Base-by-base conservation (phyloP, 2,329 filamentous ascomycete species). In the Claviceps humidiphila region DNA sequence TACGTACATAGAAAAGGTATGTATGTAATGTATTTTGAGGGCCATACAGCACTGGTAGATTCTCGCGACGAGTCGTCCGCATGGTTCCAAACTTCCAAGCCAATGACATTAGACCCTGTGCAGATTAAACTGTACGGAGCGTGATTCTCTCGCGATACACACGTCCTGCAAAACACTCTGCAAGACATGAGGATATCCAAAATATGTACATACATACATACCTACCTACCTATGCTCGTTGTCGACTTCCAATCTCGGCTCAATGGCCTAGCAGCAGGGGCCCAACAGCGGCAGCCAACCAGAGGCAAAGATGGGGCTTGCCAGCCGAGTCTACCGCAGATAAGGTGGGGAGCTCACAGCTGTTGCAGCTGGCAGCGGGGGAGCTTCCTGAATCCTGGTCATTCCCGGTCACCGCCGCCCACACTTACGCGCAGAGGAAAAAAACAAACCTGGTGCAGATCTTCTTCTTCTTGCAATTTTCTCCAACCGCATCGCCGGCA, bases 231-330 rank as follows among this genome's bases (percentile, higher is more conserved):
- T 20, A 20, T 20, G 38, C 13, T n/a, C 5, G 17, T 9, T 16
- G 14, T 30, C 16, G n/a, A 13, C 22, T 34, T 47, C 37, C 46
- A 54, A 54, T 54, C 40, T 54, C 49, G 53, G 49, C 34, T 50
- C 41, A n/a, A 45, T 53, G 46, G 51, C 54, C 51, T 46, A 52
- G 52, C 52, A 52, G 51, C 53, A 53, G 48, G 51, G 51, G 48
- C 20, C 7, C 26, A 7, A 13, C n/a, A 5, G 22, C 6, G n/a
- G 39, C 39, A 40, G 47, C 47, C 47, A 50, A 42, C 39, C 48
- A 50, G 39, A 24, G 16, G 42, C 4, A 44, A 39, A 37, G 30
- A 30, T 49, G 51, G 37, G 16, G 4, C 43, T 24, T 39, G 43
- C 37, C 37, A 47, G 45, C 16, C 24, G 44, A 44, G 8, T 13